phyloP scores from a whole-genome alignment of 768 basidiomycete genomes.

The Suillus weaverae region DNA sequence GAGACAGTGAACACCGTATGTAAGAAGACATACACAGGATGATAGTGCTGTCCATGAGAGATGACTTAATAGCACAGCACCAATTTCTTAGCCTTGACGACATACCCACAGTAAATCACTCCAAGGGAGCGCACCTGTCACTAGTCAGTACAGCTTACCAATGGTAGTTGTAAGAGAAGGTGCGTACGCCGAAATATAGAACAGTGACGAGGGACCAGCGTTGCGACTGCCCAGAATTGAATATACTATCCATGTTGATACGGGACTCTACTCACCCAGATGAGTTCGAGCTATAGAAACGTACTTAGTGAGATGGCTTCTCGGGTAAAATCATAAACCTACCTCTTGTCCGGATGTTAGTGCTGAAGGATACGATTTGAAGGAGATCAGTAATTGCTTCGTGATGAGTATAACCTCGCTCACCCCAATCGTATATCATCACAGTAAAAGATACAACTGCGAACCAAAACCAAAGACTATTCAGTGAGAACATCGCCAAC shows the following conservation, averaged over 20 bases:
- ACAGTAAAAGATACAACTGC: not conserved
- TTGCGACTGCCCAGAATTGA: not conserved
- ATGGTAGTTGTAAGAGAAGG: not conserved
- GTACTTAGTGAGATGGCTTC: not conserved
- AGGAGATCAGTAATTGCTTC: not conserved
- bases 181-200: not conserved
- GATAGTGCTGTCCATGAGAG: not conserved
- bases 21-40: not conserved
- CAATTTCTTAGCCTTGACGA: not conserved
- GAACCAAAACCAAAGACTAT: not conserved
- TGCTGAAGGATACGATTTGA: not conserved
- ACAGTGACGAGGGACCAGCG: not conserved
- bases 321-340: not conserved
- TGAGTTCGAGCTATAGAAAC: not conserved
- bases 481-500: not conserved
- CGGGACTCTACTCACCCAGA: not conserved
- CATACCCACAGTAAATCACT: not conserved
- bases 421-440: not conserved
- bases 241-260: not conserved
- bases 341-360: not conserved
- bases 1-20: not conserved
- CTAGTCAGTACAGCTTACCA: not conserved
- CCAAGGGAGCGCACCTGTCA: not conserved
- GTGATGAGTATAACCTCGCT: not conserved
- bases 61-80: not conserved